phyloP scores from a whole-genome alignment of 108 stramenopile genomes.

The Nannochloropsis gaditana region DNA sequence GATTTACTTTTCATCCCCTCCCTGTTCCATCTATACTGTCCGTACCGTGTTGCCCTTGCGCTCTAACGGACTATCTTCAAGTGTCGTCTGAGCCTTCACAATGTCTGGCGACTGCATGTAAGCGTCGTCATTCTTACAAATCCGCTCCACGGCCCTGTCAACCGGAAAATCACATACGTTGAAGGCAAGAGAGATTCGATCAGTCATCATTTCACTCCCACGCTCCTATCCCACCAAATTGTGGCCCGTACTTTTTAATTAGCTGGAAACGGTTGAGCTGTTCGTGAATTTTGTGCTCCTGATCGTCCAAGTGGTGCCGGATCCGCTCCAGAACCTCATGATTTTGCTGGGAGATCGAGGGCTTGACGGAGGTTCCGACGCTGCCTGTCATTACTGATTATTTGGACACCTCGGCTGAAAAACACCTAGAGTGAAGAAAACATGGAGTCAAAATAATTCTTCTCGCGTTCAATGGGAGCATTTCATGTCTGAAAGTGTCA shows the following conservation, averaged over 20 bases:
- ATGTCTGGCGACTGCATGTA: background rate
- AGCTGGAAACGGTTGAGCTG: background rate
- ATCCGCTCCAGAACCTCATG: background rate
- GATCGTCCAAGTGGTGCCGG: background rate
- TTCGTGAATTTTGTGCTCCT: background rate
- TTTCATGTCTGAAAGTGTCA: too few relatives aligned
- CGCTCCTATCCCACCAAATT: background rate
- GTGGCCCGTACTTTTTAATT: background rate
- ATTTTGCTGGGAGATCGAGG: background rate
- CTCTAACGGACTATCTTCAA: background rate
- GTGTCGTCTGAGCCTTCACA: background rate
- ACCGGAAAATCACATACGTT: background rate
- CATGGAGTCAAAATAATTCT: too few relatives aligned
- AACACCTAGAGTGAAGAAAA: too few relatives aligned
- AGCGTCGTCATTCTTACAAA: background rate
- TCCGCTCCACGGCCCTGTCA: background rate
- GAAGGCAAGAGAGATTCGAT: background rate
- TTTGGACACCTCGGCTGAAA: too few relatives aligned
- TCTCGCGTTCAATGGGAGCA: too few relatives aligned
- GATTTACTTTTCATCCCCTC: background rate
- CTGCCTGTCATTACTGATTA: too few relatives aligned
- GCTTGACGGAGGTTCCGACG: too few relatives aligned
- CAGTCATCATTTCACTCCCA: background rate
- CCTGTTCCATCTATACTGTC: background rate
- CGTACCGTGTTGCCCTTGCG: background rate